Percentiles rank a stretch among this genome's conserved stretches.
These are phyloP conservation scores for Cordyceps farinosa DNA, from an alignment of 2,329 filamentous ascomycete genomes.

Conservation along the genomic window DNA sequence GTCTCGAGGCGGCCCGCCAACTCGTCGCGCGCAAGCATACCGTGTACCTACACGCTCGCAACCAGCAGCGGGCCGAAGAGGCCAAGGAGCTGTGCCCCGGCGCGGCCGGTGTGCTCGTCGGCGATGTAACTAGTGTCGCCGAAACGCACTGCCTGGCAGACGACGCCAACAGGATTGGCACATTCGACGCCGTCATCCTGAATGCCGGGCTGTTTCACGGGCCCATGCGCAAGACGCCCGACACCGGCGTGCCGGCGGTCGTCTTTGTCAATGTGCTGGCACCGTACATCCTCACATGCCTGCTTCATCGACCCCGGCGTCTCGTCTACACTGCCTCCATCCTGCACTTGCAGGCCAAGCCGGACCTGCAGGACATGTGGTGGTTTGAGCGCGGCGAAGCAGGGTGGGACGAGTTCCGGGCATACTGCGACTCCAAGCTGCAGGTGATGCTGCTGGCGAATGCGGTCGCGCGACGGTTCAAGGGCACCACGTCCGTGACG, in stretches of 20 bases:
- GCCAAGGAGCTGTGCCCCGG: no score
- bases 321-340: conserved; percentile 22
- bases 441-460: conserved; percentile 24
- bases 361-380: conserved; percentile 22
- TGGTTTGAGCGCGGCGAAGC: conserved; percentile 22
- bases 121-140: no score
- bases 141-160: no score
- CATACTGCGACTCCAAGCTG: conserved; percentile 24
- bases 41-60: no score
- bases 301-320: conserved; percentile 22
- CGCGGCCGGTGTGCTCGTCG: no score
- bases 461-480: conserved; percentile 22
- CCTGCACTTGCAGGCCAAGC: conserved; percentile 21
- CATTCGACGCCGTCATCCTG: conserved; percentile 23
- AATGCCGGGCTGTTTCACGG: conserved; percentile 24
- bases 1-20: no score
- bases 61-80: no score
- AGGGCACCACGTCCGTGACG: conserved; percentile 20
- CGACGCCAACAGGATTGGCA: no score
- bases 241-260: conserved; percentile 22
- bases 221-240: conserved; percentile 20
- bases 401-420: conserved; percentile 21
- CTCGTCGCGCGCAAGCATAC: no score
- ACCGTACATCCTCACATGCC: conserved; percentile 24
- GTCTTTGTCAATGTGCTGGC: conserved; percentile 25